Evolutionary conservation across 768 basidiomycete species (phyloP).

Genomic region (Boletus subcaerulescens): DNA sequence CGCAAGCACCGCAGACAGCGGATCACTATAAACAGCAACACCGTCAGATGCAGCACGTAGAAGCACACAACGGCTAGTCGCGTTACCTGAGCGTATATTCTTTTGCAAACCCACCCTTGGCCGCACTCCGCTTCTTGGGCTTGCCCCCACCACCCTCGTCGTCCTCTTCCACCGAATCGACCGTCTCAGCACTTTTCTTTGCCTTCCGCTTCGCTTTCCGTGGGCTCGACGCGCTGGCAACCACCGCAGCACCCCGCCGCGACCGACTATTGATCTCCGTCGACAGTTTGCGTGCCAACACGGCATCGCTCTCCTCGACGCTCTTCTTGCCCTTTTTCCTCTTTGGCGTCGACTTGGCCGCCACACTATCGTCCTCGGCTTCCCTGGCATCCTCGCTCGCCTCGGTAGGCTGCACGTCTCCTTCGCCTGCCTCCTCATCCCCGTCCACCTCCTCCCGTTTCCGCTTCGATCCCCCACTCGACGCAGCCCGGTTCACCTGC

Average conservation of each 20-base stretch:
- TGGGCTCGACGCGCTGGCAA: conserved; percentile 36
- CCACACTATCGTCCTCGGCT: conserved; percentile 1
- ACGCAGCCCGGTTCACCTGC: conserved; percentile 42
- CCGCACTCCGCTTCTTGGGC: conserved; percentile 49
- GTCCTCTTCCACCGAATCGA: conserved; percentile 50
- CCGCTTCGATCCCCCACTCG: conserved; percentile 26
- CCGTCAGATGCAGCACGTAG: conserved; percentile 3
- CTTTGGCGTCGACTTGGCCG: conserved; percentile 32
- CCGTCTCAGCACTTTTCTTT: conserved; percentile 53
- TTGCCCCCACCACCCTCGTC: conserved; percentile 42
- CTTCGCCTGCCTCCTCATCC: conserved; percentile 19
- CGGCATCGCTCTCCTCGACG: conserved; percentile 62
- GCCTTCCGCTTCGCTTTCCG: conserved; percentile 43
- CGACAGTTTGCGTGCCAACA: conserved; percentile 68
- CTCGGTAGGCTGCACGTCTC: conserved; percentile 14
- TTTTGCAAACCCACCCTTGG: conserved; percentile 76
- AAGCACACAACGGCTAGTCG: background rate
- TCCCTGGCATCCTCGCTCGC: conserved; percentile 7
- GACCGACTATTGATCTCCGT: conserved; percentile 66
- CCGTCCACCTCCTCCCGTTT: conserved; percentile 28
- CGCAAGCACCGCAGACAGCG: conserved; percentile 68
- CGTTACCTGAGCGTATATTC: conserved; percentile 68
- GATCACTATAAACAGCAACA: conserved; percentile 47
- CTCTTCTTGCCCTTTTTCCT: conserved; percentile 45
- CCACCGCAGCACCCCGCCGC: conserved; percentile 40